Conservation (phyloP, 2,329 filamentous ascomycete genomes). For the Fusarium coffeatum region DNA sequence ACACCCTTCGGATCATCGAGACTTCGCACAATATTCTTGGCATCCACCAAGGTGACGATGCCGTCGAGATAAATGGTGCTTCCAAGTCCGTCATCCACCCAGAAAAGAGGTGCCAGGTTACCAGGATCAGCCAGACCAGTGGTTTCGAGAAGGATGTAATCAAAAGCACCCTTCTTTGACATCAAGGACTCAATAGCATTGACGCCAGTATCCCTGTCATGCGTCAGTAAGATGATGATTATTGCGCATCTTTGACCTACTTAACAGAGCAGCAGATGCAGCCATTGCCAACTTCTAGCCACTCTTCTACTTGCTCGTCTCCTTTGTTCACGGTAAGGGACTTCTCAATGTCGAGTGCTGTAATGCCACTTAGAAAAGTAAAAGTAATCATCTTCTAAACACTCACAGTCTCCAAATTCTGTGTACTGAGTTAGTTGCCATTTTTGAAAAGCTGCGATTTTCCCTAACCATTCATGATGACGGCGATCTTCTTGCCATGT, state of each 20-base stretch:
- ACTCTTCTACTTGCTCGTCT: constrained; percentile 87
- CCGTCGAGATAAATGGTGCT: constrained; percentile 97
- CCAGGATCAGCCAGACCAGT: constrained; percentile 95
- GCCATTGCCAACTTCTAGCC: constrained; percentile 95
- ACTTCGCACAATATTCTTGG: constrained; percentile 86
- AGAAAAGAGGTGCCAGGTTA: constrained; percentile 95
- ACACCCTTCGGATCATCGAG: constrained; percentile 77
- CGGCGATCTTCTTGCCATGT: constrained; percentile 97
- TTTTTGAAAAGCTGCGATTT: background rate
- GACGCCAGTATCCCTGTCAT: constrained; percentile 82
- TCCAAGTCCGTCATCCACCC: constrained; percentile 95
- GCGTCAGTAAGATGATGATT: constrained; percentile 39
- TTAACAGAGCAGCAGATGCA: constrained; percentile 99
- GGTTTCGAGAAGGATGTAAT: constrained; percentile 97
- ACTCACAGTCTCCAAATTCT: constrained; percentile 86
- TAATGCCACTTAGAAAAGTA: constrained; percentile 22
- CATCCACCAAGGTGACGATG: constrained; percentile 95
- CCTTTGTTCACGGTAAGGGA: constrained; percentile 90
- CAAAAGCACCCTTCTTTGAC: constrained; percentile 92
- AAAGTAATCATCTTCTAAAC: background rate
- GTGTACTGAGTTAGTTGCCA: constrained; percentile 24
- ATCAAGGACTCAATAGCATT: constrained; percentile 96
- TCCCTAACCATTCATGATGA: constrained; percentile 85
- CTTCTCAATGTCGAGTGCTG: constrained; percentile 94
- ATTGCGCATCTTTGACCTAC: constrained; percentile 55